Percentiles rank a stretch among this genome's conserved stretches.
Evolutionary conservation across 2,329 filamentous ascomycete genomes (phyloP).

Genomic region (Coniochaeta sp.): DNA sequence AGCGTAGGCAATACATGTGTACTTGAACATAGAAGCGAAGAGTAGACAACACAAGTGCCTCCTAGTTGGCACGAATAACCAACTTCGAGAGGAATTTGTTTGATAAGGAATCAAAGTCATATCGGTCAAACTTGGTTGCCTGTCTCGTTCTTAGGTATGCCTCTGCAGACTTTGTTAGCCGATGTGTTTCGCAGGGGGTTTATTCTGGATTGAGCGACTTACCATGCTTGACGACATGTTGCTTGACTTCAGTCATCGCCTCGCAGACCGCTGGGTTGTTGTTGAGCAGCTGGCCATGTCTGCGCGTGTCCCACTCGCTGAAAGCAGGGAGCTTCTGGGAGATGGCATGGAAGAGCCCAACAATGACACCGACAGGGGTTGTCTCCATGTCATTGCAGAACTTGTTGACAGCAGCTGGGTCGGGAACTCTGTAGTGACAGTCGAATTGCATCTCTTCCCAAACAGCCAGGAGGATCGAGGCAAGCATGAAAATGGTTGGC

Average conservation of each 20-base stretch:
- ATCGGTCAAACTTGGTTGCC: constrained; percentile 76
- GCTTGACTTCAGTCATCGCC: constrained; percentile 90
- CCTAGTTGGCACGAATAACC: constrained; percentile 86
- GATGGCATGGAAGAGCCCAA: constrained; percentile 94
- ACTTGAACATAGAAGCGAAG: constrained; percentile 14
- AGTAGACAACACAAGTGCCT: constrained; percentile 18
- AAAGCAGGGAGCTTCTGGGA: constrained; percentile 92
- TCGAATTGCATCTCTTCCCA: constrained; percentile 99
- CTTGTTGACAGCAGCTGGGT: constrained; percentile 77
- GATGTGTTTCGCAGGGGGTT: neutral
- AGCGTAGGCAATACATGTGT: constrained; percentile 4
- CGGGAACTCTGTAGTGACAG: constrained; percentile 89
- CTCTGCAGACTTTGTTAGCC: constrained; percentile 57
- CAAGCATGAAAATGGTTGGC: constrained; percentile 97
- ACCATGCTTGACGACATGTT: constrained; percentile 92
- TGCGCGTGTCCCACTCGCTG: constrained; percentile 86
- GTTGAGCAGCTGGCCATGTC: constrained; percentile 84
- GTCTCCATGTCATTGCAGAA: constrained; percentile 97
- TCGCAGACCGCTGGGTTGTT: constrained; percentile 90
- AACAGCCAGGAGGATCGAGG: constrained; percentile 83
- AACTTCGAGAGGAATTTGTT: constrained; percentile 97
- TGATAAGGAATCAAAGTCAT: constrained; percentile 89
- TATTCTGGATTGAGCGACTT: constrained; percentile 29
- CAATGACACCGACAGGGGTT: constrained; percentile 90
- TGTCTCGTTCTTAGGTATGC: constrained; percentile 75